Evolutionary conservation across 2,329 filamentous ascomycete genomes (phyloP), one percentile per base, ranked within the genome.

Genomic region (Gyromitra esculenta): DNA sequence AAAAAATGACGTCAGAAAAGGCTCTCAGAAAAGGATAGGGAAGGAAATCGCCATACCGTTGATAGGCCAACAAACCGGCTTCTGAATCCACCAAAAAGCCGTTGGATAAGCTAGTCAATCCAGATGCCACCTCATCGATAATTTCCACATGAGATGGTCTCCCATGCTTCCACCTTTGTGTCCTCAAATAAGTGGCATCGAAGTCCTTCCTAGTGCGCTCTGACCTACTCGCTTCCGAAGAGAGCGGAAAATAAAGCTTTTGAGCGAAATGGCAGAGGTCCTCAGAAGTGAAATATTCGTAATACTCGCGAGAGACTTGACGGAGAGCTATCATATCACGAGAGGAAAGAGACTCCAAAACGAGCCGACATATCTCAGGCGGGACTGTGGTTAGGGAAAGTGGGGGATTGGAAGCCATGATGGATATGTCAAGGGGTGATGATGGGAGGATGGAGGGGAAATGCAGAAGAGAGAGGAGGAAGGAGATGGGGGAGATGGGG

Each of bases 311-410:
- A 21, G 75, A 79, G 1, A 77, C 72, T 9, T 48, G 71, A 11
- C 77, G 75, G 6, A 85, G 81, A 82, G 84, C 80, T 80, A 82
- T 67, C 77, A 83, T 35, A 81, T 82, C 60, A 82, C 84, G 79
- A 82, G 83, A 78, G 79, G 82, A 77, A 18, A 77, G 60, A 21
- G 59, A 70, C 18, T 54, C 65, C 15, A 77, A 35, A 41, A 77
- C 43, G 15, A 70, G 60, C 15, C 59, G 50, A 37, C 72, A 64
- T n/a, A 77, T 63, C 65, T 77, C 75, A 31, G 75, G 75, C 1
- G 75, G 75, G 45, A 77, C 62, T 35, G 75, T 70, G 45, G 75
- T 65, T 68, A 77, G 52, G 11, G 75, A 74, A 57, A 35, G 64
- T 65, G 48, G 50, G 31, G 41, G 39, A 5, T 31, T 41, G 50